Evolutionary conservation across 2,329 filamentous ascomycete genomes (phyloP), one percentile per base, ranked within the genome.

Genomic region (Hymenoscyphus linearis): DNA sequence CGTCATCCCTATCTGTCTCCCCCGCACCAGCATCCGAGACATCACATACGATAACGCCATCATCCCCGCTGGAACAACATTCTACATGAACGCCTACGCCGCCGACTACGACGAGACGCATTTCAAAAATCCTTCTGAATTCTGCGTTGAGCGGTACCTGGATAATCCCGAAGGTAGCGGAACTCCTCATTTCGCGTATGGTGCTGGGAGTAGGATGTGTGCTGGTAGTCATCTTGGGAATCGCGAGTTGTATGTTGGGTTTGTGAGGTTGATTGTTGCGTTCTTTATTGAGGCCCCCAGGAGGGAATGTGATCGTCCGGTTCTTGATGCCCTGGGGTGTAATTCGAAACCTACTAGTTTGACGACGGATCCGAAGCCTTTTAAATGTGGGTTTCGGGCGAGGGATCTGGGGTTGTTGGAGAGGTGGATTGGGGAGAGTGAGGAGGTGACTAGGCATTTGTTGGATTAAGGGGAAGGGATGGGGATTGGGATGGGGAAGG

Each of bases 71-170:
- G 88, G 88, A 1, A 92, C 88, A 0, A 90, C 87, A 1, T 91
- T 93, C 67, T 91, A 92, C 75, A 88, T 93, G 88, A 92, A 88
- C 68, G 86, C 88, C 10, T 91, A 87, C 74, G 87, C 86, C 0
- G 89, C 88, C 27, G 82, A 92, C 74, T 90, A 90, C 73, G 89
- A 92, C 70, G 78, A 80, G 4, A 73, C 75, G 0, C 88, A 90
- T 70, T 92, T 90, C 77, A 82, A 85, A 64, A 72, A 83, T 31
- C 83, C 89, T 0, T 64, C 80, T 31, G 74, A 77, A 6, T 91
- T 92, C 72, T 77, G 84, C n/a, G 86, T 88, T 0, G 88, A 91
- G 65, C 82, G 89, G 27, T 92, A 88, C 70, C 76, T 92, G 12
- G 78, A 85, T 58, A 77, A 75, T 67, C 65, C 65, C 10, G 72